Percentiles rank a stretch among this genome's conserved stretches.
Evolutionary conservation across 768 basidiomycete species (phyloP).

Genomic region (Candolleomyces eurysporus): DNA sequence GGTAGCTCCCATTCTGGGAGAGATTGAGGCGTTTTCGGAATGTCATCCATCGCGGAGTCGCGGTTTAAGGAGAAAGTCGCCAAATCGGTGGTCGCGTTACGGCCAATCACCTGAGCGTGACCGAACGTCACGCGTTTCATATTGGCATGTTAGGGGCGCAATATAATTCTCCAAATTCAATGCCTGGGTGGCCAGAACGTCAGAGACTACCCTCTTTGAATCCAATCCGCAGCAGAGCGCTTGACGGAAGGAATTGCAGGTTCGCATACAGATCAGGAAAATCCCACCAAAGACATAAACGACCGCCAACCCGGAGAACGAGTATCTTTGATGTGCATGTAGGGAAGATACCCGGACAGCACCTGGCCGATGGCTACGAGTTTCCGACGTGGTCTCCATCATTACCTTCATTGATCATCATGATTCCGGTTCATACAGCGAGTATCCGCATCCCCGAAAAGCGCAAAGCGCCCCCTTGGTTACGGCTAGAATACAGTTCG

Average conservation of each 20-base stretch:
- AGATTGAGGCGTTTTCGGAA: background rate
- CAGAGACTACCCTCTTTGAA: no score
- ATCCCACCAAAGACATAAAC: no score
- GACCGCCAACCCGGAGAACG: background rate
- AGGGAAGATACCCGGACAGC: background rate
- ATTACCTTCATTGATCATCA: background rate
- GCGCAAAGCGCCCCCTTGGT: background rate
- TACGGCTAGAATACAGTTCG: background rate
- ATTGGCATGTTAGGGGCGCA: background rate
- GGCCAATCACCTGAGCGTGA: background rate
- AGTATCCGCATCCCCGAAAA: background rate
- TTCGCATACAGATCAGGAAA: no score
- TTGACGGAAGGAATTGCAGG: no score
- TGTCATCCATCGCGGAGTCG: background rate
- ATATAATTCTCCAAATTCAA: background rate
- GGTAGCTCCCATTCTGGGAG: constrained; percentile 11
- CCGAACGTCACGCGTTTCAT: background rate
- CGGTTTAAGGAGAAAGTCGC: background rate
- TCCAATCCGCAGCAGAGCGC: no score
- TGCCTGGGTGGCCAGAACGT: background rate
- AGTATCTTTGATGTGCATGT: background rate
- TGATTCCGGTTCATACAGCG: background rate
- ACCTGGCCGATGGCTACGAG: background rate
- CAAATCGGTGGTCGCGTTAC: background rate
- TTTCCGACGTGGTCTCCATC: background rate